A percentile compares a stretch with the other conserved stretches of the same genome.
Evolutionary conservation across 1,284 basidiomycete genomes (phyloP).

Genomic region (Naganishia liquefaciens): DNA sequence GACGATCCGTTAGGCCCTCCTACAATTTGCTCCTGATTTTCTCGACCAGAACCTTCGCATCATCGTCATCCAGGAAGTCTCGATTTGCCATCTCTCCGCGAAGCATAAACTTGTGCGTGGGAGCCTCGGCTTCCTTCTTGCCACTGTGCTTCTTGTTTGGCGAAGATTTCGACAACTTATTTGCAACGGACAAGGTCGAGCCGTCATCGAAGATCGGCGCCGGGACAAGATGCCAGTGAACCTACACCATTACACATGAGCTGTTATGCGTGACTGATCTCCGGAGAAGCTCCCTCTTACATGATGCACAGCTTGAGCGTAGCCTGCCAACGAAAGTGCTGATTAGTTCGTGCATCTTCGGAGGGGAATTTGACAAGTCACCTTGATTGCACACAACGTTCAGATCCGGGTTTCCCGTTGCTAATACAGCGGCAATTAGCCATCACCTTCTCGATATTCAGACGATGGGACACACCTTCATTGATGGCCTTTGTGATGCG

Average conservation of each 20-base stretch:
- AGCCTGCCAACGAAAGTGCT: constrained; percentile 12
- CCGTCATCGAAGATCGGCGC: constrained; percentile 30
- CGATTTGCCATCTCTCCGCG: constrained; percentile 33
- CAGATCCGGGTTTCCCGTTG: constrained; percentile 32
- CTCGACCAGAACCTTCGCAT: constrained; percentile 29
- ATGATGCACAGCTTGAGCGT: constrained; percentile 34
- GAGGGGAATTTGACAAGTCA: background rate
- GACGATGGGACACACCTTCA: constrained; percentile 29
- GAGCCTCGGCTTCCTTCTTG: constrained; percentile 10
- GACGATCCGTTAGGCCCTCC: background rate
- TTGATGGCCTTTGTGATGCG: constrained; percentile 32
- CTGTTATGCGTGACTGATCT: background rate
- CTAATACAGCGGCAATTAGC: background rate
- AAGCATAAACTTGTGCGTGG: constrained; percentile 30
- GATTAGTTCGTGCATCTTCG: background rate
- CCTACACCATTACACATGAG: constrained; percentile 1
- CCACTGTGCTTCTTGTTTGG: constrained; percentile 21
- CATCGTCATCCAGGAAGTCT: constrained; percentile 34
- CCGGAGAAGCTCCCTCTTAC: background rate
- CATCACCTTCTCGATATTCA: background rate
- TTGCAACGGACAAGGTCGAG: constrained; percentile 20
- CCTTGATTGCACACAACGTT: constrained; percentile 35
- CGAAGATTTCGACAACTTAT: constrained; percentile 16
- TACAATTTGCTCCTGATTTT: constrained; percentile 33
- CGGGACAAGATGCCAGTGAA: constrained; percentile 34